Evolutionary conservation across 495 filamentous ascomycete genomes (phyloP), one percentile per base, ranked within the genome.

Genomic region (Hyaloscypha finlandica): DNA sequence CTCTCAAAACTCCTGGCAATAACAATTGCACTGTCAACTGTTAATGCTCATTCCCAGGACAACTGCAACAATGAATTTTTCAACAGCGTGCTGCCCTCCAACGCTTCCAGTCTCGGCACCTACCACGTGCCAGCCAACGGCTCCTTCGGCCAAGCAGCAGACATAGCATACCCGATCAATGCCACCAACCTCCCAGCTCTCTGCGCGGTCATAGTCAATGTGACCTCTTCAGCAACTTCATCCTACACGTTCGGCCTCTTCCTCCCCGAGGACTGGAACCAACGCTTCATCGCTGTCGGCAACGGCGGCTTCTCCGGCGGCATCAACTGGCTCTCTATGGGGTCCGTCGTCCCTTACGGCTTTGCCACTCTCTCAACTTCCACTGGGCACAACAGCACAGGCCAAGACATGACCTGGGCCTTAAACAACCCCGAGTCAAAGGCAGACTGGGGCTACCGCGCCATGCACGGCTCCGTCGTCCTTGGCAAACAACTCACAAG

Each of bases 251-350:
- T 85, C 45, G 84, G 82, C 0, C 64, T 86, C 8, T 83, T 85
- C 70, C 70, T 86, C n/a, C 85, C 84, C 0, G 68, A 77, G 0
- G 59, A 71, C 2, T 86, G 85, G 85, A 86, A 86, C 64, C 68
- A 71, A 6, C 74, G 81, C 2, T 81, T 83, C 67, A 75, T 84
- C 14, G 70, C 80, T 0, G 74, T 78, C 5, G 84, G 84, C 1
- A 85, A 85, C 67, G 81, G 82, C 32, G 84, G 80, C 0, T 85
- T 82, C 62, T 78, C 75, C 9, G 82, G 83, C 12, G 84, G 84
- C 0, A 81, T 85, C 69, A 83, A 83, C 65, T 85, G 79, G 78
- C 66, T 79, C n/a, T 81, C 85, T 66, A 83, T 85, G 79, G 83
- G 75, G 9, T 74, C 74, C 0, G 79, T 79, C 6, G 71, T 73